phyloP scores from a whole-genome alignment of 2,329 filamentous ascomycete genomes.

The Trichophyton verrucosum region DNA sequence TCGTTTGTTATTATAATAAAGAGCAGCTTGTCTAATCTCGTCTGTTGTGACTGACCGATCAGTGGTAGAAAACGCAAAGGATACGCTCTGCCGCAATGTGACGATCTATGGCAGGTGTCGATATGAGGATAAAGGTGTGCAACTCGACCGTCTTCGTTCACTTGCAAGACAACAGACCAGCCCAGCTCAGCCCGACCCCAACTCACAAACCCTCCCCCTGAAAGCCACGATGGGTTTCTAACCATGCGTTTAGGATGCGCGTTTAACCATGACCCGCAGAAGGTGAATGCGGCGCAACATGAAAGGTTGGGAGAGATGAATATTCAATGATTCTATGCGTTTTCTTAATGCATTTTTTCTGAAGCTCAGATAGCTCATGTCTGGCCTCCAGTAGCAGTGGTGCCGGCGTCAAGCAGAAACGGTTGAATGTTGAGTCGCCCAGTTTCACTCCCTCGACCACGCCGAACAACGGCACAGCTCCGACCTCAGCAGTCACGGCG shows the following conservation, averaged over 20 bases:
- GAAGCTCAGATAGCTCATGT: constrained; percentile 2
- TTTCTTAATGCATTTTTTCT: neutral
- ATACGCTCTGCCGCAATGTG: constrained; percentile 83
- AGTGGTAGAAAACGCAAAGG: constrained; percentile 58
- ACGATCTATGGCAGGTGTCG: constrained; percentile 87
- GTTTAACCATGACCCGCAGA: constrained; percentile 74
- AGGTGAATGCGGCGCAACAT: constrained; percentile 25
- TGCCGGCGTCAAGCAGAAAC: constrained; percentile 42
- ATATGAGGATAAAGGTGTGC: constrained; percentile 66
- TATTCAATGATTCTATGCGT: neutral
- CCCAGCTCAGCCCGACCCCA: neutral
- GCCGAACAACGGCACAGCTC: constrained; percentile 27
- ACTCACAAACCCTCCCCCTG: neutral
- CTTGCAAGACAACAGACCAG: no score
- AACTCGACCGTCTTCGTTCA: neutral
- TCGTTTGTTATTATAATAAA: neutral
- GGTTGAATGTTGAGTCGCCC: constrained; percentile 89
- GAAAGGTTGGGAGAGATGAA: constrained; percentile 27
- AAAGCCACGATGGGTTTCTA: constrained; percentile 9
- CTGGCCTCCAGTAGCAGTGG: neutral
- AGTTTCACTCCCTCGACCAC: constrained; percentile 64
- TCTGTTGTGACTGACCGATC: neutral
- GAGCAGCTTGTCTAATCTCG: neutral
- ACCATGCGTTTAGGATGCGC: constrained; percentile 47
- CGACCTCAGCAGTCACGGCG: constrained; percentile 46